Evolutionary conservation across 331 rosid species (phyloP).

Genomic region (Ulmus americana): DNA sequence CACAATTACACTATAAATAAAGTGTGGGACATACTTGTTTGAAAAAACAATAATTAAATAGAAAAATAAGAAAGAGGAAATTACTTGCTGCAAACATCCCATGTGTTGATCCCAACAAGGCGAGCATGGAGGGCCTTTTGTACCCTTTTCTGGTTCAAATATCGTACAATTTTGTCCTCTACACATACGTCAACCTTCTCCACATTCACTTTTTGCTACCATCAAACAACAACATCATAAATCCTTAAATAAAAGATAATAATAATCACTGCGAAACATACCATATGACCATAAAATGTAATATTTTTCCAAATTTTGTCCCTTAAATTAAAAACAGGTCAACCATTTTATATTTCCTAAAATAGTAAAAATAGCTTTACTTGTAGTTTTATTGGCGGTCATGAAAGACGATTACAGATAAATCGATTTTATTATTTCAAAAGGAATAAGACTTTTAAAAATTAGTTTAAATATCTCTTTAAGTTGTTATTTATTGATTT

Average conservation of each 20-base stretch:
- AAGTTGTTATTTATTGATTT: no score
- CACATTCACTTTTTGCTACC: conserved; percentile 40
- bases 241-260: neutral
- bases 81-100: conserved; percentile 87
- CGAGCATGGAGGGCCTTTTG: conserved; percentile 66
- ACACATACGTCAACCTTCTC: conserved; percentile 65
- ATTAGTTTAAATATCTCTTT: no score
- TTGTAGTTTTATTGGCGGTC: no score
- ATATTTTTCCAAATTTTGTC: no score
- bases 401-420: no score
- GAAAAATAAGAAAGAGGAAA: conserved; percentile 1
- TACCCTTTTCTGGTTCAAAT: conserved; percentile 63
- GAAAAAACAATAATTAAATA: neutral
- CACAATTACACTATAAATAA: neutral
- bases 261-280: neutral
- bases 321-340: no score
- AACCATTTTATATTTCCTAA: no score
- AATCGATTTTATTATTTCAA: no score
- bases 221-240: neutral
- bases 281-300: no score
- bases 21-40: neutral
- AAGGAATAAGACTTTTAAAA: no score
- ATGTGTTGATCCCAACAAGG: conserved; percentile 51
- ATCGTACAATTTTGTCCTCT: conserved; percentile 61
- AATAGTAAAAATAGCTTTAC: no score